These are phyloP conservation scores for Sugiyamaella smithiae DNA, from an alignment of 805 yeast species.

Conservation along the genomic window DNA sequence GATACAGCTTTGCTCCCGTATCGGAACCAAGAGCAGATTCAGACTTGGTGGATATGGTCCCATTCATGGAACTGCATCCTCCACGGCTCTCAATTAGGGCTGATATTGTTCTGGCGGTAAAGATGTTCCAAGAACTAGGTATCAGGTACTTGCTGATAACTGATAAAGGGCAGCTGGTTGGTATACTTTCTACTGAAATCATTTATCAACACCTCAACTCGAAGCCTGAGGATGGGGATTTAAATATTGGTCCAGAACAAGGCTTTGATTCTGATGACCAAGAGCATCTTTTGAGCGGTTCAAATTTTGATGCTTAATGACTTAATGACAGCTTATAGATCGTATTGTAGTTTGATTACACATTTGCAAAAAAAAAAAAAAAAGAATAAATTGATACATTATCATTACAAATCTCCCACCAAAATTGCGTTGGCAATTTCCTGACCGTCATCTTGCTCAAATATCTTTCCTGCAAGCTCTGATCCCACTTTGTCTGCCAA, in stretches of 20 bases:
- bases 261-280: constrained; percentile 2
- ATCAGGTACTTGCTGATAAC: constrained; percentile 35
- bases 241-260: not conserved
- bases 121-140: constrained; percentile 41
- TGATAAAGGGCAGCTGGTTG: constrained; percentile 33
- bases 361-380: no score
- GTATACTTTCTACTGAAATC: constrained; percentile 39
- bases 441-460: constrained; percentile 9
- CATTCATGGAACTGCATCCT: constrained; percentile 30
- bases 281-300: constrained; percentile 3
- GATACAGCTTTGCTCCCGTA: not conserved
- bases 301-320: not conserved
- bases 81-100: constrained; percentile 33
- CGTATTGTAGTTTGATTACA: no score
- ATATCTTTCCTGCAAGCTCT: constrained; percentile 44
- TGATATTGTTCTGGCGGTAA: constrained; percentile 37
- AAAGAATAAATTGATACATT: not conserved
- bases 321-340: no score
- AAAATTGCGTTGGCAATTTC: constrained; percentile 15
- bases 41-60: constrained; percentile 11
- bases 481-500: constrained; percentile 52
- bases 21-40: not conserved
- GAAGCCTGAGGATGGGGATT: not conserved
- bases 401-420: constrained; percentile 8
- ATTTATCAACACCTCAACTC: constrained; percentile 26